These are phyloP conservation scores for Jatropha multifida DNA, from an alignment of 441 rosid genomes.

Conservation along the genomic window DNA sequence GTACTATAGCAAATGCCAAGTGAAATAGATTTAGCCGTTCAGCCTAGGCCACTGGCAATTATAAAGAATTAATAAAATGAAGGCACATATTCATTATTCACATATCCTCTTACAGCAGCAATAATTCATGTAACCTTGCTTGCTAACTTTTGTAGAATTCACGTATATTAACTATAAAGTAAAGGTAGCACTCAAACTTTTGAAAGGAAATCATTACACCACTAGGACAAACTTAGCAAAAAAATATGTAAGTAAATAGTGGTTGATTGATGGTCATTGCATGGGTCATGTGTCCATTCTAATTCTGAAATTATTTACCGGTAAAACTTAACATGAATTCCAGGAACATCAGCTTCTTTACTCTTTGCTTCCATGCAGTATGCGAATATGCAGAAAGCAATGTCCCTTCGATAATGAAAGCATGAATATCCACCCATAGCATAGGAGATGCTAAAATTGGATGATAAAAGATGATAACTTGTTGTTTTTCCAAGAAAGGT, in stretches of 20 bases:
- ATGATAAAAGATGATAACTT: too few relatives aligned
- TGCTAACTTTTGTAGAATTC: background rate
- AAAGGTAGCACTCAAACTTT: background rate
- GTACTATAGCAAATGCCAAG: background rate
- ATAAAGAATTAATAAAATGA: background rate
- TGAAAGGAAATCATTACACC: background rate
- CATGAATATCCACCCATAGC: slow-evolving; percentile 4
- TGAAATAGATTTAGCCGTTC: background rate
- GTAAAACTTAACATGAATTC: slow-evolving; percentile 1
- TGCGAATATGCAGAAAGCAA: background rate
- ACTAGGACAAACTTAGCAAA: background rate
- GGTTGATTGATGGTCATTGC: background rate
- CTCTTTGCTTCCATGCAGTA: background rate
- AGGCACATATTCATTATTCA: background rate
- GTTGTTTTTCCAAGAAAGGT: background rate
- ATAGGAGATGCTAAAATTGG: background rate
- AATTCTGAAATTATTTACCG: background rate
- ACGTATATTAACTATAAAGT: background rate
- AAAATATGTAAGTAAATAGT: background rate
- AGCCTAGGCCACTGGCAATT: background rate
- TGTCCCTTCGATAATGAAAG: background rate
- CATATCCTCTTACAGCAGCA: background rate
- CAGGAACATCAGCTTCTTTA: background rate
- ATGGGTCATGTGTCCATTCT: background rate
- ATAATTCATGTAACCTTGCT: background rate